Base-by-base conservation (phyloP, 768 basidiomycete genomes). In the Russula ochroleuca region DNA sequence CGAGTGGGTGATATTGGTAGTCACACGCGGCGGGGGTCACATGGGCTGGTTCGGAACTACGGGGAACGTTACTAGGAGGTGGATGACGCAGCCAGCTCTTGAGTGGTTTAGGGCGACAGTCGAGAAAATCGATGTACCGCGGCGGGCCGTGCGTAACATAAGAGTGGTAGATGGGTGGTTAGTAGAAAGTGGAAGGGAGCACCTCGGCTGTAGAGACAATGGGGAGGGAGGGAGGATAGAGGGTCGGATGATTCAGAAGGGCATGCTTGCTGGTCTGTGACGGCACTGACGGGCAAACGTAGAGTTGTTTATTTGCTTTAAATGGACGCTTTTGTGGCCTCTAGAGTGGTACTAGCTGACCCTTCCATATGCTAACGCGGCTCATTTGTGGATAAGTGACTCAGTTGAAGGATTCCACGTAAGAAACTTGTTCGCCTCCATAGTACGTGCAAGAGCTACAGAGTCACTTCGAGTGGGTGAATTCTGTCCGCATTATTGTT, bases 31-130 rank as follows among this genome's bases (percentile, higher is more conserved):
- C 21, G 92, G 92, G 1, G 92, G 92, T 0, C 92, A 95, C 75
- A 78, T 95, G 15, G 92, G 92, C 41, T 95, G 92, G 92, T 93
- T 92, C 69, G 84, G 88, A 74, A 73, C 69, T 23, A 59, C 65
- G 15, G 69, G 63, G 21, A 43, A 67, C 1, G 72, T 73, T 17
- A 71, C 73, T 3, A 47, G n/a, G 50, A 77, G 90, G 56, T 94
- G 92, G 92, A 79, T 88, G 51, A 82, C 79, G 15, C 76, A 80
- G 65, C 91, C 92, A 9, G 85, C 88, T 6, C 72, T 91, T 8
- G 87, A 94, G 73, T 93, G 87, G 88, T 70, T 91, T 52, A 80
- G 77, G 63, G 78, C 87, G 33, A 77, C 82, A 38, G 84, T 80
- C 25, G 81, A 86, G 56, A 80, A 81, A 43, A 52, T 88, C 25